Percentiles rank a stretch among this genome's conserved stretches.
Conservation (phyloP, 2,329 filamentous ascomycete genomes). For the Chaetomium globosum region DNA sequence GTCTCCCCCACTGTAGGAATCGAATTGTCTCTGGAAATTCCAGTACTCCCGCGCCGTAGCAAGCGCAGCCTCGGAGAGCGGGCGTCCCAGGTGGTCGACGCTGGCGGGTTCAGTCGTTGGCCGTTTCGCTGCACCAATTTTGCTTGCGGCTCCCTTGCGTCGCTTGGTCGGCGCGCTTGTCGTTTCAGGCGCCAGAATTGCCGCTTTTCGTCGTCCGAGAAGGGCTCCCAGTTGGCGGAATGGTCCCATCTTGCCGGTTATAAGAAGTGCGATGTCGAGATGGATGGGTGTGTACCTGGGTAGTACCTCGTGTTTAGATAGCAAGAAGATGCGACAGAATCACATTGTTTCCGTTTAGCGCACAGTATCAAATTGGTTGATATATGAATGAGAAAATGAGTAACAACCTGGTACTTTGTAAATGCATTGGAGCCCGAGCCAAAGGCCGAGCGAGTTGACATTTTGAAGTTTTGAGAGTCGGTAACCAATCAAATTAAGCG, state of each 20-base stretch:
- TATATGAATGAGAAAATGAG: neutral
- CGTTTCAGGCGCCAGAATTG: neutral
- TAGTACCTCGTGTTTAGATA: neutral
- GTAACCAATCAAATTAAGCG: too few species aligned
- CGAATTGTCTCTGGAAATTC: constrained; percentile 21
- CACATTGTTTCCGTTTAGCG: neutral
- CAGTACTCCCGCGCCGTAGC: constrained; percentile 27
- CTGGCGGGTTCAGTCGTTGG: neutral
- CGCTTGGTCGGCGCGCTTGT: neutral
- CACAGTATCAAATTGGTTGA: too few species aligned
- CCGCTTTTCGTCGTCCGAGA: neutral
- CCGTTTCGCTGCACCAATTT: neutral
- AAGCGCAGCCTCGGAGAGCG: constrained; percentile 19
- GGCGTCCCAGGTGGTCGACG: constrained; percentile 20
- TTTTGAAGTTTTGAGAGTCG: too few species aligned
- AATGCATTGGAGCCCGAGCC: neutral
- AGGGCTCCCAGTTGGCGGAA: neutral
- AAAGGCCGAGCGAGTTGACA: too few species aligned
- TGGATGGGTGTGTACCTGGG: neutral
- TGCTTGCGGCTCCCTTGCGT: neutral
- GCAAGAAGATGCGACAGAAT: neutral
- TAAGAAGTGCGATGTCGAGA: neutral
- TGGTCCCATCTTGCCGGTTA: neutral
- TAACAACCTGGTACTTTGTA: neutral
- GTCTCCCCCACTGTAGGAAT: neutral